These are phyloP conservation scores for Capsella rubella DNA, from an alignment of 441 rosid genomes.

Conservation along the genomic window DNA sequence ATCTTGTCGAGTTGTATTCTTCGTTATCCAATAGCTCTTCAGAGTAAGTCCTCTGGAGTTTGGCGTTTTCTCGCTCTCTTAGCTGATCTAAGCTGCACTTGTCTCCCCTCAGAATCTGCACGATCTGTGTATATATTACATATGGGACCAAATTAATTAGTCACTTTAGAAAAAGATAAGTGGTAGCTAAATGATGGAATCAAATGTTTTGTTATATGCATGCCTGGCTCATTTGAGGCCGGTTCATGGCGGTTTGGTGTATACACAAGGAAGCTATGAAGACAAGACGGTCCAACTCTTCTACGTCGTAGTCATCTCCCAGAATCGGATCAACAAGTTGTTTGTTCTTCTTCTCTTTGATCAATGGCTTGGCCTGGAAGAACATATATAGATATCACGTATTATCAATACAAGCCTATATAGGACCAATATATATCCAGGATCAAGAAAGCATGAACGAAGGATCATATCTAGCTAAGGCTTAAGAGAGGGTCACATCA, in stretches of 20 bases:
- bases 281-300: slow-evolving; percentile 59
- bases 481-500: slow-evolving; percentile 21
- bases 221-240: slow-evolving; percentile 91
- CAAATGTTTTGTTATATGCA: slow-evolving; percentile 25
- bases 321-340: slow-evolving; percentile 77
- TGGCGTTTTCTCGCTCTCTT: slow-evolving; percentile 46
- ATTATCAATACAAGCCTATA: too few species aligned
- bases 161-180: not conserved
- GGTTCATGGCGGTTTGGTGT: slow-evolving; percentile 60
- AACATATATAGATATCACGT: not conserved
- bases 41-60: slow-evolving; percentile 69
- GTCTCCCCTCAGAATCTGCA: slow-evolving; percentile 66
- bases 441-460: not conserved
- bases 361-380: slow-evolving; percentile 82
- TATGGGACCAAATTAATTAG: not conserved
- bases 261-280: slow-evolving; percentile 71
- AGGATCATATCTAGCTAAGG: not conserved
- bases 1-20: slow-evolving; percentile 77
- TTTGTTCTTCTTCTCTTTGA: slow-evolving; percentile 50
- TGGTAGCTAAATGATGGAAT: slow-evolving; percentile 5
- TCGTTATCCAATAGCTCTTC: slow-evolving; percentile 75
- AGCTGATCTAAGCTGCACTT: slow-evolving; percentile 48
- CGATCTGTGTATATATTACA: slow-evolving; percentile 53
- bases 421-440: not conserved
- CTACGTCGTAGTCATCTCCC: slow-evolving; percentile 53